Evolutionary conservation across 768 basidiomycete species (phyloP).

Genomic region (Rubroboletus satanas): DNA sequence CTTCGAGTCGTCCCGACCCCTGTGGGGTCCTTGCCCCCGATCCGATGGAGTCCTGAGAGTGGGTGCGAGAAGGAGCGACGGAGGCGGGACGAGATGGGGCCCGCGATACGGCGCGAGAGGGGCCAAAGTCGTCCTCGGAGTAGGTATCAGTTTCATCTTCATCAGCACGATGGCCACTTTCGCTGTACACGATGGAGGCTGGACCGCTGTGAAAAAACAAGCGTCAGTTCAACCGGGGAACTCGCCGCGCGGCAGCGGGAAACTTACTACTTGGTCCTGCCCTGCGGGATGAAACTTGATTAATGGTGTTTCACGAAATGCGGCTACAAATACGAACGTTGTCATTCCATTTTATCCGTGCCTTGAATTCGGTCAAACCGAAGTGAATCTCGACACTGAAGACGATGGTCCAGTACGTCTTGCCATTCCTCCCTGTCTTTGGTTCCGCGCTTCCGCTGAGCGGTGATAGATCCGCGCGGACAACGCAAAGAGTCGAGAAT

Average conservation of each 20-base stretch:
- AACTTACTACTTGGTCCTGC: conserved; percentile 69
- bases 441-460: conserved; percentile 67
- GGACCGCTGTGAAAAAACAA: conserved; percentile 50
- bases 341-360: conserved; percentile 79
- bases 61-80: conserved; percentile 50
- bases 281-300: conserved; percentile 37
- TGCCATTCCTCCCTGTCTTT: conserved; percentile 59
- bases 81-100: conserved; percentile 42
- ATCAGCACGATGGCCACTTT: conserved; percentile 68
- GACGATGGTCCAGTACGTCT: conserved; percentile 79
- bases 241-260: background rate
- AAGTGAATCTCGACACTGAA: conserved; percentile 85
- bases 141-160: conserved; percentile 67
- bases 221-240: background rate
- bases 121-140: conserved; percentile 58
- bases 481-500: conserved; percentile 74
- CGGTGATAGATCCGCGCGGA: conserved; percentile 73
- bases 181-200: conserved; percentile 78
- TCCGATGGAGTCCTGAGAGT: conserved; percentile 43
- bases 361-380: conserved; percentile 77
- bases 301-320: background rate
- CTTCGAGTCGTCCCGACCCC: conserved; percentile 27
- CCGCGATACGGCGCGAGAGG: conserved; percentile 31
- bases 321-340: conserved; percentile 44
- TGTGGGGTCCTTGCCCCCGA: conserved; percentile 32